Conservation (phyloP, 345 rosid genomes). For the Citrus cavaleriei region DNA sequence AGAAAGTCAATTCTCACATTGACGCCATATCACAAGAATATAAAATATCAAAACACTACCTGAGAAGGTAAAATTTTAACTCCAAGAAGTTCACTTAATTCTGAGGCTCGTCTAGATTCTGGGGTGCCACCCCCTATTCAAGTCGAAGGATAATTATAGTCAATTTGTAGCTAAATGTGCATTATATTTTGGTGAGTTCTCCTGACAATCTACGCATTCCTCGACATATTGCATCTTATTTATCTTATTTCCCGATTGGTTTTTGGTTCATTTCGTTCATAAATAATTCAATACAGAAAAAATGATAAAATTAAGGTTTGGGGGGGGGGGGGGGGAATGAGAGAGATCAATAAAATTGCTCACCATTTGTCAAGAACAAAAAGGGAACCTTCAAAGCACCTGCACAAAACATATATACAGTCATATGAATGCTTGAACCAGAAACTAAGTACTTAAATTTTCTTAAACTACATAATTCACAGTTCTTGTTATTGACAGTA, state of each 20-base stretch:
- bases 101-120: slow-evolving; percentile 37
- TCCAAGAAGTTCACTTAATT: slow-evolving; percentile 38
- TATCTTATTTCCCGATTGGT: background rate
- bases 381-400: slow-evolving; percentile 40
- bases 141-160: background rate
- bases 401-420: slow-evolving; percentile 7
- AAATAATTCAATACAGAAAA: background rate
- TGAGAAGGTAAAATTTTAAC: slow-evolving; percentile 41
- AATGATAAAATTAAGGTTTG: background rate
- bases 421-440: background rate
- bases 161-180: background rate
- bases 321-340: accelerated
- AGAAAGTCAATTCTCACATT: background rate
- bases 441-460: background rate
- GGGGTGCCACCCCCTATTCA: slow-evolving; percentile 48
- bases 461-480: background rate
- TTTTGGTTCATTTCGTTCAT: background rate
- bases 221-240: background rate
- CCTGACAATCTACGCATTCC: background rate
- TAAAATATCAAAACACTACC: slow-evolving; percentile 14
- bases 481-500: background rate
- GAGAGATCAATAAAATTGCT: slow-evolving; percentile 1
- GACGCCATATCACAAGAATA: background rate
- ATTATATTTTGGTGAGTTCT: background rate
- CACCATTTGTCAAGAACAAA: slow-evolving; percentile 51